Evolutionary conservation across 2,329 filamentous ascomycete species (phyloP).

Genomic region (Aspergillus oerlinghausenensis): DNA sequence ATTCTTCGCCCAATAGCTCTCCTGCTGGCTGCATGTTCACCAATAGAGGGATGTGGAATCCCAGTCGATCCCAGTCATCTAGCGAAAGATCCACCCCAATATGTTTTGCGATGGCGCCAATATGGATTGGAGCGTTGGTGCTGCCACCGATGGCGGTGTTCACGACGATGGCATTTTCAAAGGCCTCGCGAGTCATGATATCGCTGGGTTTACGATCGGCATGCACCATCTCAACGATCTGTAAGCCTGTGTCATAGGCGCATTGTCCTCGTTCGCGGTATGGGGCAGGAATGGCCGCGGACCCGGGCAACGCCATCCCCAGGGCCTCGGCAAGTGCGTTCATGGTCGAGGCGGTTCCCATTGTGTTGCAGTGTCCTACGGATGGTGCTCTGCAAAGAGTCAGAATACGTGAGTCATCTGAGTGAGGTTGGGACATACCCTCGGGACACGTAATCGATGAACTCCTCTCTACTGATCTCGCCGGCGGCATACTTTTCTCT

Average conservation of each 20-base stretch:
- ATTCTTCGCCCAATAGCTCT: conserved; percentile 51
- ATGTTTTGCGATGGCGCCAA: conserved; percentile 53
- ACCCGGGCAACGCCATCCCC: conserved; percentile 51
- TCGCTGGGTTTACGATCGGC: conserved; percentile 49
- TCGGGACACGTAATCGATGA: conserved; percentile 44
- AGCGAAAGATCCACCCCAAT: conserved; percentile 48
- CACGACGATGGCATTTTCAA: conserved; percentile 53
- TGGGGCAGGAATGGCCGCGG: conserved; percentile 48
- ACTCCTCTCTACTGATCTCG: conserved; percentile 41
- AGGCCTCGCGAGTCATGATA: conserved; percentile 52
- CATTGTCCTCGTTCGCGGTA: conserved; percentile 47
- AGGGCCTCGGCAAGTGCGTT: conserved; percentile 50
- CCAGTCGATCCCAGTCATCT: conserved; percentile 52
- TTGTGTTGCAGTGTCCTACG: conserved; percentile 50
- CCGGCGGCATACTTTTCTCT: conserved; percentile 47
- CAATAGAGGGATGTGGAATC: conserved; percentile 48
- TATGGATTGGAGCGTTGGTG: conserved; percentile 54
- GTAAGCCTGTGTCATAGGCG: conserved; percentile 47
- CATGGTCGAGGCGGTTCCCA: conserved; percentile 53
- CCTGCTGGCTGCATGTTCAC: conserved; percentile 54
- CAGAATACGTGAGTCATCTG: neutral
- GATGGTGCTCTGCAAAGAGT: conserved; percentile 37
- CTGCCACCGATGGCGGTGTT: conserved; percentile 55
- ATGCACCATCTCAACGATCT: conserved; percentile 49
- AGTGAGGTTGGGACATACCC: conserved; percentile 26